A percentile compares a stretch with the other conserved stretches of the same genome.
These are phyloP conservation scores for Setaria italica DNA, from an alignment of 202 grass and related monocot species.

Conservation along the genomic window DNA sequence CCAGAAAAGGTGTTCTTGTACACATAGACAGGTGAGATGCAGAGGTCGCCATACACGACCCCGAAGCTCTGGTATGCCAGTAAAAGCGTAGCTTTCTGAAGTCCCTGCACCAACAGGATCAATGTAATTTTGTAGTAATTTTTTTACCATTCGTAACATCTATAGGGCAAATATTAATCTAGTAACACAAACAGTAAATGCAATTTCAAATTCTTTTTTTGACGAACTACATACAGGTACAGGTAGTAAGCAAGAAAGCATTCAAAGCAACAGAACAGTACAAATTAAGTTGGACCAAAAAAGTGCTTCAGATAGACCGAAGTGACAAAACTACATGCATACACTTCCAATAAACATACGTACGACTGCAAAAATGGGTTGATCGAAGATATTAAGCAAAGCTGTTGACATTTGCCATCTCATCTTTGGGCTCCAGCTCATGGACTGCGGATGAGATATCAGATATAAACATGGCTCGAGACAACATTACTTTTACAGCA, in stretches of 20 bases:
- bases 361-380: slow-evolving; percentile 10
- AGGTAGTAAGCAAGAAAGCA: slow-evolving; percentile 14
- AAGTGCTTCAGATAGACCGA: slow-evolving; percentile 26
- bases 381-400: not conserved
- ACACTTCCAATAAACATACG: slow-evolving; percentile 38
- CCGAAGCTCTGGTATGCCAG: slow-evolving; percentile 86
- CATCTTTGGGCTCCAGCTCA: not conserved
- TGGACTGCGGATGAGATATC: not conserved
- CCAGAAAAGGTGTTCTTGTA: slow-evolving; percentile 88
- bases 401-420: not conserved
- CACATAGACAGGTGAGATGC: slow-evolving; percentile 80
- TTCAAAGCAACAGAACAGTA: slow-evolving; percentile 27
- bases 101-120: slow-evolving; percentile 41
- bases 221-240: not conserved
- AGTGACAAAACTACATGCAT: slow-evolving; percentile 5
- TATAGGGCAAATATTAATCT: not conserved
- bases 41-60: slow-evolving; percentile 74
- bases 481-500: slow-evolving; percentile 6
- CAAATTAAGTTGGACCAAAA: slow-evolving; percentile 17
- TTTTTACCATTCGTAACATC: not conserved
- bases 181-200: not conserved
- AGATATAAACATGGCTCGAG: not conserved
- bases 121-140: not conserved
- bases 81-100: slow-evolving; percentile 69
- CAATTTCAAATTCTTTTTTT: not conserved